Evolutionary conservation across 305 asterid species (phyloP), one percentile per base, ranked within the genome.

Genomic region (Solanum hybrid): DNA sequence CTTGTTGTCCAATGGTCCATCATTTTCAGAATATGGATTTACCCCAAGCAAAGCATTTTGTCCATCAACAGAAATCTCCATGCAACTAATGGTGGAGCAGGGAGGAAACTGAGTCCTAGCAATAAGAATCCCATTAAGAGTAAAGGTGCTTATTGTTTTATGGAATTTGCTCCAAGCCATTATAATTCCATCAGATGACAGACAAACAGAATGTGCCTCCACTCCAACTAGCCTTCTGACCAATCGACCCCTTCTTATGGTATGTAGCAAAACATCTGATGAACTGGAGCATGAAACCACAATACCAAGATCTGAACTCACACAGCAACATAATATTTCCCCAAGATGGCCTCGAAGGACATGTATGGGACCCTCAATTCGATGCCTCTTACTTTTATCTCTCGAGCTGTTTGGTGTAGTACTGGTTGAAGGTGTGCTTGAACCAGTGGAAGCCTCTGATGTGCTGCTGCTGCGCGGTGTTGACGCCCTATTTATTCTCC

Each of bases 221-320:
- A 95, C 95, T 24, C 96, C 97, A 76, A 66, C 93, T 66, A 98
- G 94, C 92, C 98, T 94, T 92, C 95, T 94, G 72, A 98, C 89
- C 93, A 98, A 93, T 88, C 96, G 94, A 20, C 99, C 99, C 88
- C 94, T 95, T 92, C 98, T 95, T 88, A 93, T 89, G 27, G 99
- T 95, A 93, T 97, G 99, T 87, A 98, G 89, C 93, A 98, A 92
- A 86, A 95, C 94, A 92, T 96, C 98, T 66, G 99, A 94, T 32
- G 97, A 94, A 85, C 91, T 90, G 72, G 98, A 96, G 92, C 97
- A 96, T 11, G 99, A 98, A 80, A 94, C 99, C 90, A 96, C 96
- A 89, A 96, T 93, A 87, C 99, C 99, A 90, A 98, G 98, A 94
- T 98, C 99, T 64, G 99, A 95, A 93, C 94, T 96, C 88, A 96